Percentiles rank a stretch among this genome's conserved stretches.
phyloP scores from a whole-genome alignment of 192 early-diverging fungal species.

The Pilobolus umbonatus region DNA sequence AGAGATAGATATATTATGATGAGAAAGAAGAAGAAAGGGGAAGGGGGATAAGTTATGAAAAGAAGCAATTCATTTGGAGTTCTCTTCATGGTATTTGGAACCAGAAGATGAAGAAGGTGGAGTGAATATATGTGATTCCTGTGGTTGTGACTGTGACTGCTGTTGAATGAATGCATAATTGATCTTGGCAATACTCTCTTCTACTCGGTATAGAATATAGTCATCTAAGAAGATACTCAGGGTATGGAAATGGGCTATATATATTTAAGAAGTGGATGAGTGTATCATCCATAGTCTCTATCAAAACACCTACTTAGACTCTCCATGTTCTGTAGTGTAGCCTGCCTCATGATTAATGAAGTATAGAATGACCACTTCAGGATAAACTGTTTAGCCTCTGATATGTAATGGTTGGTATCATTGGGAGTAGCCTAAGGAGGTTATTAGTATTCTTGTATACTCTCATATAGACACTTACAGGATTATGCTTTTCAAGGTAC shows the following conservation, averaged over 20 bases:
- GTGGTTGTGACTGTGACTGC: too few species aligned
- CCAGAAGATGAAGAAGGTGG: background rate
- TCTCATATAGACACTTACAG: constrained; percentile 1
- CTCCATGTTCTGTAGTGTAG: constrained; percentile 30
- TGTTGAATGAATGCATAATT: constrained; percentile 16
- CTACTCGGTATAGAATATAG: constrained; percentile 42
- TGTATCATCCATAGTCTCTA: background rate
- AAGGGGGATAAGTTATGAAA: background rate
- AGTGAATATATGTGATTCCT: background rate
- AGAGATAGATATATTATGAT: background rate
- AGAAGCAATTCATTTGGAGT: background rate
- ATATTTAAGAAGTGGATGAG: background rate
- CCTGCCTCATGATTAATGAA: constrained; percentile 37
- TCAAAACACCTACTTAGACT: constrained; percentile 31
- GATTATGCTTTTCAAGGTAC: constrained; percentile 21
- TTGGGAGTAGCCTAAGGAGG: background rate
- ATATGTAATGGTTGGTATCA: constrained; percentile 35
- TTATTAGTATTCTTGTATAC: background rate
- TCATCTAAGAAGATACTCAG: constrained; percentile 46
- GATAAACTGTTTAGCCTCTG: constrained; percentile 41
- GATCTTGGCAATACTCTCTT: constrained; percentile 44
- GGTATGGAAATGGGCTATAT: constrained; percentile 34
- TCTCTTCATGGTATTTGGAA: background rate
- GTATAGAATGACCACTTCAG: constrained; percentile 46
- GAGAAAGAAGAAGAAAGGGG: background rate